Percentiles rank a stretch among this genome's conserved stretches.
Conservation (phyloP, 768 basidiomycete genomes). For the Leccinum variicolor region DNA sequence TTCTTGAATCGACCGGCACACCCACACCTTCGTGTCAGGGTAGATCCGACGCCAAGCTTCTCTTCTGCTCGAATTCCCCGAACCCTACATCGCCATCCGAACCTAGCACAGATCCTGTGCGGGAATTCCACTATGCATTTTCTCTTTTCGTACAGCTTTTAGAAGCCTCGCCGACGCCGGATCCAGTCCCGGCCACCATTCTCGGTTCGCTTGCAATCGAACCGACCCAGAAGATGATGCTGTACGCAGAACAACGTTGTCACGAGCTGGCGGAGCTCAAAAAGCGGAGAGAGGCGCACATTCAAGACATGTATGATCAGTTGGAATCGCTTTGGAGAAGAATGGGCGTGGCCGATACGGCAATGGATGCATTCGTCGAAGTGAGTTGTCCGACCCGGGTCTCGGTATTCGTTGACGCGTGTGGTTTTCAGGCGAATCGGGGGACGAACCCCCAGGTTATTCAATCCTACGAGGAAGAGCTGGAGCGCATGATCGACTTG, state of each 20-base stretch:
- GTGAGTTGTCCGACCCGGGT: slow-evolving; percentile 19
- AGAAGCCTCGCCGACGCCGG: slow-evolving; percentile 36
- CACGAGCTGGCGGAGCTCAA: slow-evolving; percentile 69
- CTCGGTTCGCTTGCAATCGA: slow-evolving; percentile 52
- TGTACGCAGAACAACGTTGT: slow-evolving; percentile 62
- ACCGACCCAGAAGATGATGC: slow-evolving; percentile 70
- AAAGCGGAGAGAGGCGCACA: slow-evolving; percentile 70
- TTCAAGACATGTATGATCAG: slow-evolving; percentile 93
- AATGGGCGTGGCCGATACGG: slow-evolving; percentile 72
- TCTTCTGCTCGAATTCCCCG: slow-evolving; percentile 31
- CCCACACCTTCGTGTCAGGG: slow-evolving; percentile 48
- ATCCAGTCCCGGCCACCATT: slow-evolving; percentile 20
- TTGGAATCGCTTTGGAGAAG: slow-evolving; percentile 88
- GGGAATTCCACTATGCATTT: slow-evolving; percentile 57
- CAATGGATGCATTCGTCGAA: slow-evolving; percentile 94
- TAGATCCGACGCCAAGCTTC: slow-evolving; percentile 32
- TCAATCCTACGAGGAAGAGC: slow-evolving; percentile 82
- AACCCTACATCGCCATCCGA: slow-evolving; percentile 10
- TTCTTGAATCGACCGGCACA: slow-evolving; percentile 31
- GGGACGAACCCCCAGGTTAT: slow-evolving; percentile 80
- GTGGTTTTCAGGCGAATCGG: slow-evolving; percentile 42
- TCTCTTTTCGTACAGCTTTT: slow-evolving; percentile 59
- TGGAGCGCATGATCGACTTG: slow-evolving; percentile 85
- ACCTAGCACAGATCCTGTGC: slow-evolving; percentile 7
- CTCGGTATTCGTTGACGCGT: background rate